Evolutionary conservation across 768 basidiomycete species (phyloP).

Genomic region (Auriscalpium microsporum): DNA sequence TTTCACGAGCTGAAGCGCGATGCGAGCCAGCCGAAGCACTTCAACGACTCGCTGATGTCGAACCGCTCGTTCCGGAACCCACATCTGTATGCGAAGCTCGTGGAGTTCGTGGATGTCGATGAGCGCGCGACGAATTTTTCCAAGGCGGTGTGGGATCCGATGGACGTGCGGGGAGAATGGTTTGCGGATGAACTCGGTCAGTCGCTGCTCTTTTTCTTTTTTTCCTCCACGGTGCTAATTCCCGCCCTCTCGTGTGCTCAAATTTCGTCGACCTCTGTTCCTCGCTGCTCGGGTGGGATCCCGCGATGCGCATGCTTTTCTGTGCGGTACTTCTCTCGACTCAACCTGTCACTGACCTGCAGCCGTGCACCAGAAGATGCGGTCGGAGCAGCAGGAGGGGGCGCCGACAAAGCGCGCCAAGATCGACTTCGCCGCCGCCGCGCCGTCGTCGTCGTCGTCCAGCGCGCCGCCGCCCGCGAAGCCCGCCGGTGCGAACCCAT

Average conservation of each 20-base stretch:
- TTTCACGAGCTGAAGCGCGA: constrained; percentile 70
- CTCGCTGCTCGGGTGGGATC: no score
- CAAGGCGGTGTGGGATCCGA: constrained; percentile 62
- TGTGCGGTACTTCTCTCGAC: not conserved
- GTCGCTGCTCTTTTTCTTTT: constrained; percentile 18
- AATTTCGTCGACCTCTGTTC: no score
- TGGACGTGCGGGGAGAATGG: constrained; percentile 57
- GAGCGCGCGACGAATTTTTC: constrained; percentile 85
- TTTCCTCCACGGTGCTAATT: not conserved
- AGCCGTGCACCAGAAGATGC: not conserved
- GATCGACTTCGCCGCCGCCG: not conserved
- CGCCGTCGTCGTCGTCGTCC: not conserved
- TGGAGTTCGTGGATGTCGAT: constrained; percentile 89
- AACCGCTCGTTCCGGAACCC: constrained; percentile 94
- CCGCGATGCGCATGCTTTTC: no score
- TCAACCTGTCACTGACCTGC: not conserved
- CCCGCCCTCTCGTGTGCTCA: no score
- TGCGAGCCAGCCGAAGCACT: constrained; percentile 63
- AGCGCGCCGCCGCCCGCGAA: not conserved
- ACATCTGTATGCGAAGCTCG: constrained; percentile 89
- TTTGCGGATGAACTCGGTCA: constrained; percentile 72
- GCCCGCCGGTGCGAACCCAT: not conserved
- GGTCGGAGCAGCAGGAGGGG: not conserved
- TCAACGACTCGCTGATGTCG: constrained; percentile 92
- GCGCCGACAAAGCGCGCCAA: not conserved